Evolutionary conservation across 2,329 filamentous ascomycete genomes (phyloP).

Genomic region (Aspergillus sp.): DNA sequence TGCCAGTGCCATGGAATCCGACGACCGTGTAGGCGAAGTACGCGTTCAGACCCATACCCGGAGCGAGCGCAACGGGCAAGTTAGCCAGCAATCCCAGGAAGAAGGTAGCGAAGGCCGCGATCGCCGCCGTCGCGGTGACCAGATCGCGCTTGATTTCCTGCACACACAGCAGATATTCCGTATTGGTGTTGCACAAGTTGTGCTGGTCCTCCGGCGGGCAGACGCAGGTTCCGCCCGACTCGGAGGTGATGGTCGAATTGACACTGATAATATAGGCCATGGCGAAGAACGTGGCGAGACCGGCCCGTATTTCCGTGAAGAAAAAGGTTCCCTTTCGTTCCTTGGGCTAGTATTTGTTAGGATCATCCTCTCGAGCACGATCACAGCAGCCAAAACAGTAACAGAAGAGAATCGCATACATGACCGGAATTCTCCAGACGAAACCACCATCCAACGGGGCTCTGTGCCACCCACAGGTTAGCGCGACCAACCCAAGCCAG

Average conservation of each 20-base stretch:
- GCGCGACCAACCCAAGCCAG: constrained; percentile 23
- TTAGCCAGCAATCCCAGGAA: constrained; percentile 82
- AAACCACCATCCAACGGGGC: constrained; percentile 69
- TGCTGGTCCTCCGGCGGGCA: constrained; percentile 54
- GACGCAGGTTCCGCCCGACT: constrained; percentile 72
- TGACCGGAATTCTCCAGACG: constrained; percentile 78
- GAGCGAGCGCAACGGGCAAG: constrained; percentile 69
- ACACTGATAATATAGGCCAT: constrained; percentile 76
- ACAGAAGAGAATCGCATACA: constrained; percentile 51
- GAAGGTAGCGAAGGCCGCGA: constrained; percentile 75
- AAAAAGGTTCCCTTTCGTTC: constrained; percentile 74
- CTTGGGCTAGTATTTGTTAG: constrained; percentile 49
- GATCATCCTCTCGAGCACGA: not conserved
- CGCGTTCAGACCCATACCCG: constrained; percentile 79
- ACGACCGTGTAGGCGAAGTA: constrained; percentile 84
- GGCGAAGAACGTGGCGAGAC: constrained; percentile 73
- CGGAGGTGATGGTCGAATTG: constrained; percentile 68
- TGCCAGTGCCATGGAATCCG: constrained; percentile 70
- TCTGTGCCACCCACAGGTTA: constrained; percentile 55
- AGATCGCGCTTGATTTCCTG: constrained; percentile 69
- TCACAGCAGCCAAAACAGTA: not conserved
- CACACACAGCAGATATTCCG: constrained; percentile 44
- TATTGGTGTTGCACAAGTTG: constrained; percentile 47
- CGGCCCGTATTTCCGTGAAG: constrained; percentile 79
- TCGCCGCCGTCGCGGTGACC: constrained; percentile 81